Conservation (phyloP, 2,329 filamentous ascomycete genomes). For the Apiospora hydei region DNA sequence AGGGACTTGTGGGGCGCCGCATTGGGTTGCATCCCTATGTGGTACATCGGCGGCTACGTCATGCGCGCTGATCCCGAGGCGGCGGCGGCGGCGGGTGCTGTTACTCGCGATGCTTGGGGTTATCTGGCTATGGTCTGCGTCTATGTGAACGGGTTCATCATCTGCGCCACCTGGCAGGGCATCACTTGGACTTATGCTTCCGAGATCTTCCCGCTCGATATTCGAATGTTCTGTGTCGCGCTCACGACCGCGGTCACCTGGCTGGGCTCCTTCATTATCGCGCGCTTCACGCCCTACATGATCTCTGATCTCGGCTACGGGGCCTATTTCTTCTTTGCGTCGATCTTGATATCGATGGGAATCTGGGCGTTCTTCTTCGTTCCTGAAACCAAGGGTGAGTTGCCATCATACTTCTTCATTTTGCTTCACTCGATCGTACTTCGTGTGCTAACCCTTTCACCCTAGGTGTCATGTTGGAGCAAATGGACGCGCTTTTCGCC, state of each 20-base stretch:
- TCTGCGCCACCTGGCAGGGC: constrained; percentile 51
- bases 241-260: constrained; percentile 36
- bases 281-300: constrained; percentile 38
- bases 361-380: constrained; percentile 52
- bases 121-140: constrained; percentile 58
- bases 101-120: constrained; percentile 49
- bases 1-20: constrained; percentile 52
- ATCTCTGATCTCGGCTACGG: constrained; percentile 44
- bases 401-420: neutral
- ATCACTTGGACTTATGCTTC: constrained; percentile 47
- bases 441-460: neutral
- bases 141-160: constrained; percentile 47
- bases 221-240: constrained; percentile 37
- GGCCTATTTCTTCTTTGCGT: constrained; percentile 54
- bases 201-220: constrained; percentile 37
- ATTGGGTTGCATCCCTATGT: constrained; percentile 50
- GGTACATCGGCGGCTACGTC: constrained; percentile 50
- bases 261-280: constrained; percentile 36
- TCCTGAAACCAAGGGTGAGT: constrained; percentile 52
- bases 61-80: constrained; percentile 42
- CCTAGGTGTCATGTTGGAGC: constrained; percentile 43
- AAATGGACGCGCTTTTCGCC: constrained; percentile 43
- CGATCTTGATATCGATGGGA: constrained; percentile 46
- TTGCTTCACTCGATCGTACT: neutral
- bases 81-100: constrained; percentile 53